Conservation (phyloP, 176 grass and related monocot genomes). For the Dactylis glomerata region DNA sequence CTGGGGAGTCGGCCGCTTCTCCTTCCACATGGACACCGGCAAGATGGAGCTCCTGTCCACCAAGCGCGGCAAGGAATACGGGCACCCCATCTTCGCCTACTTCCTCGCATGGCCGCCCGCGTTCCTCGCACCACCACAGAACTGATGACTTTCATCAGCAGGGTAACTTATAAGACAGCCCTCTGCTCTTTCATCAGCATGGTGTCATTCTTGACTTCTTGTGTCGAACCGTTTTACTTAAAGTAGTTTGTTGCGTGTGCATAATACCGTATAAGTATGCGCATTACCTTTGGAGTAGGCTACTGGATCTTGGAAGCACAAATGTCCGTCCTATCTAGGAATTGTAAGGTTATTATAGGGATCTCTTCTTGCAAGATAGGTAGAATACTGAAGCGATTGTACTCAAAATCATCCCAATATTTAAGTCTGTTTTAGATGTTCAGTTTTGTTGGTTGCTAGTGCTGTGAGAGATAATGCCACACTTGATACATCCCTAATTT, state of each 20-base stretch:
- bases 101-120: background rate
- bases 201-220: background rate
- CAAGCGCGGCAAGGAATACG: conserved; percentile 2
- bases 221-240: background rate
- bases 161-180: background rate
- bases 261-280: background rate
- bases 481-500: background rate
- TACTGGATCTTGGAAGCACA: background rate
- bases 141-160: background rate
- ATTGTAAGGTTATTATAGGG: background rate
- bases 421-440: background rate
- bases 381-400: background rate
- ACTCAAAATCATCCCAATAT: background rate
- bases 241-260: background rate
- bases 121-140: background rate
- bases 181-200: background rate
- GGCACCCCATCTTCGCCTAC: background rate
- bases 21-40: background rate
- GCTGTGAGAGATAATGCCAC: background rate
- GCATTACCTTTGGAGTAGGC: background rate
- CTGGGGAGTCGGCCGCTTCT: conserved; percentile 4
- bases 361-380: background rate
- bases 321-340: background rate
- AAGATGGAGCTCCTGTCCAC: background rate
- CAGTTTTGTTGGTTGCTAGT: background rate